Evolutionary conservation across 768 basidiomycete genomes (phyloP), one percentile per base, ranked within the genome.

Genomic region (Tylopilus cervinicoccineus): DNA sequence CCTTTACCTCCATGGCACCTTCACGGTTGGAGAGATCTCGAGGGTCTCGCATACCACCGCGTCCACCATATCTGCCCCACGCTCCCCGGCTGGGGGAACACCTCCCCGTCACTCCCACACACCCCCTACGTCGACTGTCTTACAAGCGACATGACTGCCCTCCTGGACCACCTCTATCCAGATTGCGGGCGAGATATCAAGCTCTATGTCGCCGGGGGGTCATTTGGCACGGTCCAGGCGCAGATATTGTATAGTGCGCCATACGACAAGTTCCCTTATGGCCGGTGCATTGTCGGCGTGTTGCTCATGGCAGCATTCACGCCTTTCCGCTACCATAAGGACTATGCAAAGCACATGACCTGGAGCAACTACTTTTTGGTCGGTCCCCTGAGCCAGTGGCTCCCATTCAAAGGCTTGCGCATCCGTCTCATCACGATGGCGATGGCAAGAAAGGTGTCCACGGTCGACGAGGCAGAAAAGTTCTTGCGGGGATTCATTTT

Each of bases 31-130:
- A 5, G 66, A 71, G 26, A 72, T 73, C 5, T 61, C 67, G 27
- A 53, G 50, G 1, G 55, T 67, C 8, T 68, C 73, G 3, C 67
- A 60, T 13, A 54, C 62, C 24, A 55, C 78, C 47, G 28, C 67
- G 10, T 66, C 73, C 79, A 78, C 55, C 65, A 66, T 43, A 58
- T 83, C 33, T 68, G 73, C 11, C 79, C 79, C 4, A 77, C 80
- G 10, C 73, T 83, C 27, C 76, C 78, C 19, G 81, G 79, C 2
- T 82, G 81, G 80, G 80, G 80, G 4, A 69, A 69, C 38, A 75
- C 80, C 6, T 77, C 78, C 0, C 71, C 76, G 1, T 59, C 71
- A 5, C 59, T 58, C 4, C 51, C 65, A 8, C 48, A 61, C 8
- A 48, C 60, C 0, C 56, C 72, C 2, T 81, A 76, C 55, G 59